phyloP scores from a whole-genome alignment of 2,329 filamentous ascomycete species.

The Berkeleyomyces basicola region DNA sequence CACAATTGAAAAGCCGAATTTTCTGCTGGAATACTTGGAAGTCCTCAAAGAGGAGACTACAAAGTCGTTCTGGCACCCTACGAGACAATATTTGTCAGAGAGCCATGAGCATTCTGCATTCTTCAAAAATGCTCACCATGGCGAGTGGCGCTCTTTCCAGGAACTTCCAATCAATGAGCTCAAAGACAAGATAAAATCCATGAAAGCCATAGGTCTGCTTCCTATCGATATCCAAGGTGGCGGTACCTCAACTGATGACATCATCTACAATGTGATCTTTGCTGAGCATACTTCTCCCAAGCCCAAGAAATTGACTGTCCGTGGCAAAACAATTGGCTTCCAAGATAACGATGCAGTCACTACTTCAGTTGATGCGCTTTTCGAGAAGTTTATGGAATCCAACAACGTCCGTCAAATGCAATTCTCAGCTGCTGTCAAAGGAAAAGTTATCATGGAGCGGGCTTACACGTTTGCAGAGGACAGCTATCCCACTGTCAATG shows the following conservation, averaged over 20 bases:
- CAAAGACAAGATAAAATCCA: slow-evolving; percentile 1
- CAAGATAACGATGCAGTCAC: not conserved
- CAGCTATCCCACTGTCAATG: slow-evolving; percentile 9
- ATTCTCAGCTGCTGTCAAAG: slow-evolving; percentile 9
- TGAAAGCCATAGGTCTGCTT: slow-evolving; percentile 8
- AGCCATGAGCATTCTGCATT: slow-evolving; percentile 12
- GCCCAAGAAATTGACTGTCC: slow-evolving; percentile 8
- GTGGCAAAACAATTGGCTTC: slow-evolving; percentile 2
- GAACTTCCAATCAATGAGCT: slow-evolving; percentile 9
- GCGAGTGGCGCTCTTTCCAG: slow-evolving; percentile 11
- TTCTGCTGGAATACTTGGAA: not conserved
- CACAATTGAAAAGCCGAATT: not conserved
- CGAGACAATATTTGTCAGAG: slow-evolving; percentile 10
- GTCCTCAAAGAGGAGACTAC: slow-evolving; percentile 6
- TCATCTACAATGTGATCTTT: slow-evolving; percentile 14
- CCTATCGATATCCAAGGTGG: slow-evolving; percentile 14
- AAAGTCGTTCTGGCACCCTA: slow-evolving; percentile 15
- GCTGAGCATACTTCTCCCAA: slow-evolving; percentile 11
- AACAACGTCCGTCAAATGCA: slow-evolving; percentile 15
- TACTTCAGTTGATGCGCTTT: slow-evolving; percentile 3
- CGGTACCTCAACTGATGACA: slow-evolving; percentile 5
- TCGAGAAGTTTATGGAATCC: slow-evolving; percentile 12
- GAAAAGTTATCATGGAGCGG: slow-evolving; percentile 10
- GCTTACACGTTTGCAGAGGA: slow-evolving; percentile 15
- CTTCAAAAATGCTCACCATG: slow-evolving; percentile 13